A percentile compares a stretch with the other conserved stretches of the same genome.
Conservation (phyloP, 768 basidiomycete genomes). For the Collybiopsis confluens region DNA sequence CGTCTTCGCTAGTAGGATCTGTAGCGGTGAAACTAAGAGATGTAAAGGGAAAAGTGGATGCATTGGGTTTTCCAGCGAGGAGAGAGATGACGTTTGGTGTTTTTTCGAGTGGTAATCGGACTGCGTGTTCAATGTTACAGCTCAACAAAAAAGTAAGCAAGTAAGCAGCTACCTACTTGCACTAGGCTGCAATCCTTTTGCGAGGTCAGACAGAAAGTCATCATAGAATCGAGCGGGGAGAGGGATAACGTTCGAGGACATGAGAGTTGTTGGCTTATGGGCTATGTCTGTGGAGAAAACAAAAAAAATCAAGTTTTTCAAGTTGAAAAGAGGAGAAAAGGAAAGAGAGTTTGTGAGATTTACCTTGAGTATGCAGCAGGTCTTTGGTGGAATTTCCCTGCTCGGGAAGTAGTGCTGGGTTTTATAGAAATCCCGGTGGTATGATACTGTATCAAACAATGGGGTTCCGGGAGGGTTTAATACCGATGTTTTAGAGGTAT, state of each 20-base stretch:
- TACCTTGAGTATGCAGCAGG: too few relatives aligned
- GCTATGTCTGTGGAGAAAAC: too few relatives aligned
- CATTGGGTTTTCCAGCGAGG: slow-evolving; percentile 90
- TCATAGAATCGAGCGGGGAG: slow-evolving; percentile 55
- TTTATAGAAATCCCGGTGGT: too few relatives aligned
- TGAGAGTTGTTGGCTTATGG: too few relatives aligned
- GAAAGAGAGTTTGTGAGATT: too few relatives aligned
- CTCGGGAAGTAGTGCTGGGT: too few relatives aligned
- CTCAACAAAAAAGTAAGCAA: slow-evolving; percentile 1
- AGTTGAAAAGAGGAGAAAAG: too few relatives aligned
- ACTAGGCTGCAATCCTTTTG: slow-evolving; percentile 60
- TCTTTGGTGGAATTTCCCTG: too few relatives aligned
- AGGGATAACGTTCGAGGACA: slow-evolving; percentile 23
- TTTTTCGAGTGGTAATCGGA: slow-evolving; percentile 70
- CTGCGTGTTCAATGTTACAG: slow-evolving; percentile 26
- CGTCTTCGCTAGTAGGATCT: slow-evolving; percentile 44
- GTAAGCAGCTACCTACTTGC: slow-evolving; percentile 41
- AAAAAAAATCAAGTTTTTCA: too few relatives aligned
- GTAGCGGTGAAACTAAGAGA: slow-evolving; percentile 65
- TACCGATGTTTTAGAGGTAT: too few relatives aligned
- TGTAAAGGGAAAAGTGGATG: slow-evolving; percentile 86
- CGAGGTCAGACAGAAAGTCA: slow-evolving; percentile 55
- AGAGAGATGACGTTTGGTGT: slow-evolving; percentile 48
- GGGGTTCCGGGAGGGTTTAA: too few relatives aligned
- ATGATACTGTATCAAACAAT: too few relatives aligned